Base-by-base conservation (phyloP, 2,329 filamentous ascomycete species). In the Stylonectria norvegica region DNA sequence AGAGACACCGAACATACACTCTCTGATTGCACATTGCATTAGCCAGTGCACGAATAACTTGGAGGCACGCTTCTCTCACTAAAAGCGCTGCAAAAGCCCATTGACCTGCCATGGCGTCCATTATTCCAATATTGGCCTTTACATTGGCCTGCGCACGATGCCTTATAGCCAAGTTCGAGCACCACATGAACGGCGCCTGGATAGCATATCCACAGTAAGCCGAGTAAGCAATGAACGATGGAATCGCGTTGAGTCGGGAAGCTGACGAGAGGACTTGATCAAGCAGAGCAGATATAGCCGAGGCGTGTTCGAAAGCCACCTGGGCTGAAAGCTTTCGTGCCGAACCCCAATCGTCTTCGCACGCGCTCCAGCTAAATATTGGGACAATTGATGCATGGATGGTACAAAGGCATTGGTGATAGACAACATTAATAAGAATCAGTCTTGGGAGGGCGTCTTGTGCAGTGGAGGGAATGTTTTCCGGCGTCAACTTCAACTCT, bases 111-210 rank as follows among this genome's bases (percentile, higher is more conserved):
- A 48, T 38, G 1, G 15, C 14, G n/a, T 42, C 30, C 22, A 55
- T 45, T 23, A 48, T 41, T 10, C 29, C 40, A 10, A 55, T 20
- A 17, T 55, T 55, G 2, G 47, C 42, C 8, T 36, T 33, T 10
- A 55, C 36, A n/a, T 48, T 48, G 18, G 9, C n/a, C 10, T 37
- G 32, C 10, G 45, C 45, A 4, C 27, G 32, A 7, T 53, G 40
- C 36, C 39, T 49, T 7, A 53, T 38, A 2, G 19, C 30, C 5
- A 18, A n/a, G 4, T 52, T 42, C 2, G 36, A 25, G n/a, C 43
- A 53, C 50, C 52, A 52, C 27, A 55, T 37, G 28, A 55, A 55
- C 3, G 52, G 52, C 1, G 49, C 53, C 20, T 52, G 44, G 10
- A 55, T 48, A 1, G 52, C 52, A 16, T 47, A 50, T 2, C 48